These are phyloP conservation scores for Kuraishia molischiana DNA, from an alignment of 805 yeast species.

Conservation along the genomic window DNA sequence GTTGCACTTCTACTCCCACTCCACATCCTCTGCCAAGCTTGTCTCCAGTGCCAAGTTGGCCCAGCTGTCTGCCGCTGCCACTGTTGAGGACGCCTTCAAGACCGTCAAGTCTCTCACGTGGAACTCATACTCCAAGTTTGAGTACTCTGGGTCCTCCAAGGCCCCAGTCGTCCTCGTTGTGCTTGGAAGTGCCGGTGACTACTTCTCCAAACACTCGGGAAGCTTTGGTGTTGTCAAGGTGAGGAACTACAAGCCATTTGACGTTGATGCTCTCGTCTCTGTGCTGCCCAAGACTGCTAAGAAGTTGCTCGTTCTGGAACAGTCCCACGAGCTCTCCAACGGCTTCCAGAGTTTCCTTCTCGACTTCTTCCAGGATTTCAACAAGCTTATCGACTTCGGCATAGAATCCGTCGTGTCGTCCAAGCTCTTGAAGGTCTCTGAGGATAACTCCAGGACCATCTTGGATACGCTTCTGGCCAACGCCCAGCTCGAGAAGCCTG, in stretches of 20 bases:
- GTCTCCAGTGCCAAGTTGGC: constrained; percentile 4
- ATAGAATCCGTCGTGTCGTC: constrained; percentile 49
- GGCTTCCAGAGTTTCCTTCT: constrained; percentile 40
- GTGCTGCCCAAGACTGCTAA: constrained; percentile 44
- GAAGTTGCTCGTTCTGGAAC: constrained; percentile 57
- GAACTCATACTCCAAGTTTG: constrained; percentile 26
- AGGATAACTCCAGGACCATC: constrained; percentile 28
- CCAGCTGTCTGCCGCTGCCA: constrained; percentile 8
- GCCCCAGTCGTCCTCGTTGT: constrained; percentile 47
- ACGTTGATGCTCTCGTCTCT: constrained; percentile 36
- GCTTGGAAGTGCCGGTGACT: constrained; percentile 49
- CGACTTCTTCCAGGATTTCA: constrained; percentile 59
- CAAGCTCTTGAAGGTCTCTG: constrained; percentile 36
- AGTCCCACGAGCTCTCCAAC: constrained; percentile 30
- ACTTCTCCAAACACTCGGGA: constrained; percentile 17
- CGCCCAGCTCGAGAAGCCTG: constrained; percentile 40
- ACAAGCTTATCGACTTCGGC: constrained; percentile 32
- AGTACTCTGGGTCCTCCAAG: constrained; percentile 27
- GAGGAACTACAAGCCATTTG: constrained; percentile 68
- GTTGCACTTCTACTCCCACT: constrained; percentile 50
- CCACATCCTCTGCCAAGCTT: constrained; percentile 5
- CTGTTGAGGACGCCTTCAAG: constrained; percentile 18
- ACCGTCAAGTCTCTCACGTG: constrained; percentile 17
- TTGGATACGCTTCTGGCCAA: constrained; percentile 42
- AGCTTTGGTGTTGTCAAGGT: constrained; percentile 41